These are phyloP conservation scores for Mimosa bimucronata DNA, from an alignment of 306 rosid species.

Conservation along the genomic window DNA sequence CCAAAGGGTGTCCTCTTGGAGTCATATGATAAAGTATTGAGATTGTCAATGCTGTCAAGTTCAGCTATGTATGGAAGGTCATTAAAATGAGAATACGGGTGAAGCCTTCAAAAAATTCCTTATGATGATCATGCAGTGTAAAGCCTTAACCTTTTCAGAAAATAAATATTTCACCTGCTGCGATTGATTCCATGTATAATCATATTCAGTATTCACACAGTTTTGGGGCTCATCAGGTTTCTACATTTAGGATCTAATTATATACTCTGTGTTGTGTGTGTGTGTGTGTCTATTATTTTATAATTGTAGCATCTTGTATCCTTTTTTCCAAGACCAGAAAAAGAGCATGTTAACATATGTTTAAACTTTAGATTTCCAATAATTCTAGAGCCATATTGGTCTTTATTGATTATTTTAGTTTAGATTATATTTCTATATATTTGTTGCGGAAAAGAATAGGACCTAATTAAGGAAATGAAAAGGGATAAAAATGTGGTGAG, in stretches of 20 bases:
- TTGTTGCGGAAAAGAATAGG: neutral
- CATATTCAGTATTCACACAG: too few species aligned
- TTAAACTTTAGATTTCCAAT: too few species aligned
- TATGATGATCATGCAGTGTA: neutral
- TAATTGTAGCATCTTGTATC: too few species aligned
- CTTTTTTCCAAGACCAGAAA: neutral
- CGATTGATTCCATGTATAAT: neutral
- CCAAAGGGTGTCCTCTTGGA: slow-evolving; percentile 8
- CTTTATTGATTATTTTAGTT: neutral
- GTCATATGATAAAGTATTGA: slow-evolving; percentile 20
- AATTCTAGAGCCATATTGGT: neutral
- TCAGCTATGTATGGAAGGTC: slow-evolving; percentile 13
- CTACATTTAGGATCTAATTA: too few species aligned
- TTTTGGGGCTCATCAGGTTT: too few species aligned
- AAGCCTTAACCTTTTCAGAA: neutral
- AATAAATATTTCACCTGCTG: neutral
- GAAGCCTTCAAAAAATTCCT: neutral
- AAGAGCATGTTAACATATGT: neutral
- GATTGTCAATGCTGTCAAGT: neutral
- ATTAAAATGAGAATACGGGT: neutral
- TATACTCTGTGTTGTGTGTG: too few species aligned
- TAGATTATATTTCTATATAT: too few species aligned
- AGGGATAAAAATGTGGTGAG: too few species aligned
- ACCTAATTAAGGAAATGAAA: neutral
- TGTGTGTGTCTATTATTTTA: too few species aligned